phyloP scores from a whole-genome alignment of 179 eudicot genomes.

The Silene coronaria region DNA sequence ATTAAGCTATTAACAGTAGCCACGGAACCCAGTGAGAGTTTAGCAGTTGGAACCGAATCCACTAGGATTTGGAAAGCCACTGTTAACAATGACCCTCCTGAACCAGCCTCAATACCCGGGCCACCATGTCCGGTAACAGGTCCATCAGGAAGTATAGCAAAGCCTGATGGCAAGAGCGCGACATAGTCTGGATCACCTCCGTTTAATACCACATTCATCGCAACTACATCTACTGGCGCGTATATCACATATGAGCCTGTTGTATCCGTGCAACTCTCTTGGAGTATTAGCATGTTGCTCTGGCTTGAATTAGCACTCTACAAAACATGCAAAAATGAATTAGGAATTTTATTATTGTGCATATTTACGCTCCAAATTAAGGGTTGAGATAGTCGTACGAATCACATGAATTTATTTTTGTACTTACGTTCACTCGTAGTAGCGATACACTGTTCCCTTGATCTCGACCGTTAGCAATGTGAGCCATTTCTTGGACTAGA shows the following conservation, averaged over 20 bases:
- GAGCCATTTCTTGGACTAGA: constrained; percentile 59
- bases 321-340: no score
- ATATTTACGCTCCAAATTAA: no score
- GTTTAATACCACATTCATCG: constrained; percentile 49
- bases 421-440: constrained; percentile 47
- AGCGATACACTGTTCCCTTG: constrained; percentile 53
- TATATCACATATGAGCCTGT: constrained; percentile 59
- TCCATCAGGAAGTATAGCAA: constrained; percentile 51
- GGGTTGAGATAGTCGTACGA: no score
- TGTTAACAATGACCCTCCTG: constrained; percentile 75
- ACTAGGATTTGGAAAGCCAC: constrained; percentile 93
- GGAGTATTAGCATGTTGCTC: constrained; percentile 57
- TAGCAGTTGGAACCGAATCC: constrained; percentile 89
- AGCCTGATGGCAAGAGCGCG: constrained; percentile 56
- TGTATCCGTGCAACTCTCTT: constrained; percentile 55
- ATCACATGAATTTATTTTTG: not conserved
- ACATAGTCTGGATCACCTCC: constrained; percentile 59
- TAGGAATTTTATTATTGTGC: no score
- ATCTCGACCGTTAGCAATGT: constrained; percentile 51
- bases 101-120: constrained; percentile 27
- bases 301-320: constrained; percentile 56
- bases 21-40: constrained; percentile 67
- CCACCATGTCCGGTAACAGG: constrained; percentile 23
- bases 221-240: constrained; percentile 53
- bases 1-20: constrained; percentile 70